phyloP scores from a whole-genome alignment of 169 alveolate species.

The Plasmodium blacklocki region DNA sequence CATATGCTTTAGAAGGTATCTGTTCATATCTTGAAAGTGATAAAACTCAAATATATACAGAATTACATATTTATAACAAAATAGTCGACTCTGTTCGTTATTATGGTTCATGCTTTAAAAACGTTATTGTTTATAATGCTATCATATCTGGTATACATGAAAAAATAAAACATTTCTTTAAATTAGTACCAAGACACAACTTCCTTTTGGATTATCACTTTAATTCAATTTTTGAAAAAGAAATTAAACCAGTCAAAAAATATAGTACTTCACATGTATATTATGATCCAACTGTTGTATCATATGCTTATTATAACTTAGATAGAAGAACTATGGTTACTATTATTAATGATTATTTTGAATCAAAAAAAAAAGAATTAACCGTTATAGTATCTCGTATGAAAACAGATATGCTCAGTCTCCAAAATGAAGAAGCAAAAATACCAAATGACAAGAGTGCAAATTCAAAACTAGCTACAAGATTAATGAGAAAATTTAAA shows the following conservation, averaged over 20 bases:
- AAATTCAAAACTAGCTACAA: constrained; percentile 2
- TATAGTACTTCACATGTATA: not conserved
- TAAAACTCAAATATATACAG: not conserved
- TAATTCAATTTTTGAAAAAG: constrained; percentile 19
- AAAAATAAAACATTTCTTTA: constrained; percentile 21
- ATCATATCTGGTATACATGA: constrained; percentile 13
- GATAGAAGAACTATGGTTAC: constrained; percentile 49
- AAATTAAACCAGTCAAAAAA: constrained; percentile 8
- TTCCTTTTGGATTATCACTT: constrained; percentile 14
- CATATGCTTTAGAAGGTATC: not conserved
- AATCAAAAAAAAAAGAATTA: constrained; percentile 41
- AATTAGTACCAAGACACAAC: constrained; percentile 21
- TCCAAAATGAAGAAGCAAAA: constrained; percentile 3
- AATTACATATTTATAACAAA: not conserved
- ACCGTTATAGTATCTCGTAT: constrained; percentile 18
- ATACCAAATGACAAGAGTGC: not conserved
- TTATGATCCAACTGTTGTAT: constrained; percentile 26
- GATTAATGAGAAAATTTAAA: constrained; percentile 19
- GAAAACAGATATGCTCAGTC: constrained; percentile 36
- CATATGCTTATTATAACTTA: constrained; percentile 26
- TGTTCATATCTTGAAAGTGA: not conserved
- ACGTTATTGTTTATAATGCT: constrained; percentile 31
- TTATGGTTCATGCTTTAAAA: constrained; percentile 46
- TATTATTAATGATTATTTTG: constrained; percentile 40
- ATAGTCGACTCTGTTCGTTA: not conserved